A percentile compares a stretch with the other conserved stretches of the same genome.
Conservation (phyloP, 352 stramenopile species). For the Globisporangium echinulatum region DNA sequence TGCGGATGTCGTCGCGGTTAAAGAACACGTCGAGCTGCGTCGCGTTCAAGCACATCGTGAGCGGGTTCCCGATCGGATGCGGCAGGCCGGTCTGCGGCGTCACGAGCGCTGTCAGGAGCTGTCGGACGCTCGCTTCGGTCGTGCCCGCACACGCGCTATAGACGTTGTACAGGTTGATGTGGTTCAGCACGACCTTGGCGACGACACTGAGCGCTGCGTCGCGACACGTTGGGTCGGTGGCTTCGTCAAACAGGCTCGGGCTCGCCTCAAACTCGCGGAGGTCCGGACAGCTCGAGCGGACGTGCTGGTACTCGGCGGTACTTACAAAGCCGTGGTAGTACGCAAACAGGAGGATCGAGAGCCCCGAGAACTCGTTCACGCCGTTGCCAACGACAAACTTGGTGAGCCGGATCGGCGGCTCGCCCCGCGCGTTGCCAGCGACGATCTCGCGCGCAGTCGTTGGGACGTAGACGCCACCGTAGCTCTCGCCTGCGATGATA, state of each 20-base stretch:
- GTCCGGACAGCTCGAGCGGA: slow-evolving; percentile 40
- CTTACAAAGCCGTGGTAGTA: slow-evolving; percentile 79
- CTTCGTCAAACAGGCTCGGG: slow-evolving; percentile 10
- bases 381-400: slow-evolving; percentile 85
- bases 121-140: slow-evolving; percentile 35
- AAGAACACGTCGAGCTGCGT: slow-evolving; percentile 66
- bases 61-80: slow-evolving; percentile 67
- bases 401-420: slow-evolving; percentile 59
- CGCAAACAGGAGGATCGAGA: slow-evolving; percentile 63
- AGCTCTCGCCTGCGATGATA: slow-evolving; percentile 74
- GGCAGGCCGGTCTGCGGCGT: slow-evolving; percentile 30
- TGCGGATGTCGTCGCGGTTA: slow-evolving; percentile 51
- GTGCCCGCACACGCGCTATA: slow-evolving; percentile 46
- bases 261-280: slow-evolving; percentile 42
- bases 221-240: slow-evolving; percentile 19
- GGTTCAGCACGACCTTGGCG: slow-evolving; percentile 27
- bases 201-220: slow-evolving; percentile 22
- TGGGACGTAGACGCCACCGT: slow-evolving; percentile 76
- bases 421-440: slow-evolving; percentile 28
- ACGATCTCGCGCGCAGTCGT: slow-evolving; percentile 52
- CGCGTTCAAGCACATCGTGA: slow-evolving; percentile 61
- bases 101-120: slow-evolving; percentile 36
- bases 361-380: slow-evolving; percentile 52
- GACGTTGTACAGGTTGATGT: slow-evolving; percentile 71
- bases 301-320: slow-evolving; percentile 51